These are phyloP conservation scores for Hyphodiscus hymeniophilus DNA, from an alignment of 495 filamentous ascomycete genomes.

Conservation along the genomic window DNA sequence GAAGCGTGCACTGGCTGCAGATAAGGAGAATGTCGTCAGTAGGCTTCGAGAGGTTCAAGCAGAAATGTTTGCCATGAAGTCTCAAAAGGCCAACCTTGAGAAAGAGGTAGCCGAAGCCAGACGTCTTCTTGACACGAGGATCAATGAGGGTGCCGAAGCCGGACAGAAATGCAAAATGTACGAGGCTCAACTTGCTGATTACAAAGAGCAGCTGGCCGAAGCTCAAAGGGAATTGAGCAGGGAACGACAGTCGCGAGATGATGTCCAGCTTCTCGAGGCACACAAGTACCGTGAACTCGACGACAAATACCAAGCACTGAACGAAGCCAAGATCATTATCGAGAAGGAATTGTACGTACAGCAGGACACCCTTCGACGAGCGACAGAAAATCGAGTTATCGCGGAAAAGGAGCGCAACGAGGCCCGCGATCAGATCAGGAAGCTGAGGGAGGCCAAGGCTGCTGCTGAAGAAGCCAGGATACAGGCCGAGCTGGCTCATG, in stretches of 20 bases:
- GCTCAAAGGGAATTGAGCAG: conserved; percentile 82
- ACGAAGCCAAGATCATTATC: conserved; percentile 92
- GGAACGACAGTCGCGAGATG: conserved; percentile 91
- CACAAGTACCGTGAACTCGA: conserved; percentile 77
- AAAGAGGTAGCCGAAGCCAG: conserved; percentile 87
- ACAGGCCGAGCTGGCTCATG: conserved; percentile 70
- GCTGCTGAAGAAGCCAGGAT: conserved; percentile 78
- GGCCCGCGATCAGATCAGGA: conserved; percentile 74
- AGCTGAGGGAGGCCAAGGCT: conserved; percentile 71
- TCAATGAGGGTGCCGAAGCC: conserved; percentile 82
- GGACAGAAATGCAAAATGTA: conserved; percentile 78
- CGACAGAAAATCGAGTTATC: conserved; percentile 66
- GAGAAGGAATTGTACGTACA: conserved; percentile 99
- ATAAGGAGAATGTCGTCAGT: conserved; percentile 72
- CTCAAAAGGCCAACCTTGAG: conserved; percentile 73
- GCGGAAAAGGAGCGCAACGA: conserved; percentile 86
- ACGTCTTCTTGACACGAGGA: conserved; percentile 73
- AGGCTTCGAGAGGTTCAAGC: conserved; percentile 80
- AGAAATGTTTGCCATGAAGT: conserved; percentile 76
- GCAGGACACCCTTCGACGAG: conserved; percentile 84
- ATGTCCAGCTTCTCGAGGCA: conserved; percentile 85
- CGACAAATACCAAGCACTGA: conserved; percentile 79
- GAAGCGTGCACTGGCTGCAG: conserved; percentile 53
- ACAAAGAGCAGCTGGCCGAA: conserved; percentile 77
- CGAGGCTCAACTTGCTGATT: conserved; percentile 77